Percentiles rank a stretch among this genome's conserved stretches.
Conservation (phyloP, 345 rosid species). For the Brassica juncea region DNA sequence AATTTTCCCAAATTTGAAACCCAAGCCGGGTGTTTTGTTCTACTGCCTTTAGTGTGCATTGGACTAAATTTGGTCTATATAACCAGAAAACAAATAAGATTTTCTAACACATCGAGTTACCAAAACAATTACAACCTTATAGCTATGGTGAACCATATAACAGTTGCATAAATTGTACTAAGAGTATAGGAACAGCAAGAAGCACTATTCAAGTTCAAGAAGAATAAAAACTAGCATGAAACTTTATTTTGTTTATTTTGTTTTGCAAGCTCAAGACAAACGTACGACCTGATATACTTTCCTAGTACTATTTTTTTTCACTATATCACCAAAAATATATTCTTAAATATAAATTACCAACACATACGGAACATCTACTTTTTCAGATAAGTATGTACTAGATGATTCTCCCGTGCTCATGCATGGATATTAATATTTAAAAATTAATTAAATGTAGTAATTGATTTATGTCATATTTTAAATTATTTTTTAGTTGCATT, state of each 20-base stretch:
- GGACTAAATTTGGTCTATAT: neutral
- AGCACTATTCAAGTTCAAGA: neutral
- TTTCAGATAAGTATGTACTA: neutral
- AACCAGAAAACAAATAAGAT: neutral
- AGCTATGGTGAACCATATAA: neutral
- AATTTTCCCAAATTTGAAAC: too few species aligned
- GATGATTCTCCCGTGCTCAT: too few species aligned
- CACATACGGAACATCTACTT: neutral
- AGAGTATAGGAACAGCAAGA: neutral
- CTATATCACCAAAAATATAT: constrained; percentile 1
- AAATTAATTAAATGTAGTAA: too few species aligned
- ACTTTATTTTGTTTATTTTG: neutral
- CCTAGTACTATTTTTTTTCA: neutral
- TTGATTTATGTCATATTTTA: too few species aligned
- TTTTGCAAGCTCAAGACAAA: neutral
- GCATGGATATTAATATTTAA: too few species aligned
- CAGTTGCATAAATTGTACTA: neutral
- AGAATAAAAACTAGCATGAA: neutral
- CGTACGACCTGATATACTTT: neutral
- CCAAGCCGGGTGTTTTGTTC: neutral
- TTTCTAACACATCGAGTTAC: neutral
- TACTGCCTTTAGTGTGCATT: neutral
- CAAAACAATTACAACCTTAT: neutral
- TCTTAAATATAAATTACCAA: neutral
- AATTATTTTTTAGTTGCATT: too few species aligned